Conservation (phyloP, 1,284 basidiomycete genomes). For the Sanguinoderma infundibulare region DNA sequence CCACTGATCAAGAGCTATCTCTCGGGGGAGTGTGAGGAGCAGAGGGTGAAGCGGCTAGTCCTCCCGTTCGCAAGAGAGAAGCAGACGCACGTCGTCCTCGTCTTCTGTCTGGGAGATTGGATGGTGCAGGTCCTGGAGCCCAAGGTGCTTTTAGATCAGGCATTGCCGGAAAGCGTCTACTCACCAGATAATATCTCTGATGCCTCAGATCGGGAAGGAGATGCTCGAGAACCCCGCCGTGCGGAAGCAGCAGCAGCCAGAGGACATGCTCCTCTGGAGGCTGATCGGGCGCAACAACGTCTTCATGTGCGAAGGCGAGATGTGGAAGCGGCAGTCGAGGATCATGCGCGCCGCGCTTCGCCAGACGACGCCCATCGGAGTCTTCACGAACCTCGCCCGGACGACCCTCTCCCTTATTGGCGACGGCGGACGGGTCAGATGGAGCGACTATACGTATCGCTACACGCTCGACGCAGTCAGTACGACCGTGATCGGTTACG, state of each 20-base stretch:
- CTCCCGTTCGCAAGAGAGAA: constrained; percentile 28
- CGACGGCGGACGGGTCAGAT: constrained; percentile 25
- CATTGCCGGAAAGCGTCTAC: not conserved
- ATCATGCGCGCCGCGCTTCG: constrained; percentile 34
- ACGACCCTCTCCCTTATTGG: constrained; percentile 32
- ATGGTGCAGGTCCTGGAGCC: constrained; percentile 31
- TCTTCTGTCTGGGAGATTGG: constrained; percentile 31
- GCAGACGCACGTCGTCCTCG: constrained; percentile 25
- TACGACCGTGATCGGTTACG: constrained; percentile 38
- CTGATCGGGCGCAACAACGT: constrained; percentile 36
- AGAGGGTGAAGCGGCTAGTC: constrained; percentile 26
- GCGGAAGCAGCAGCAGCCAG: constrained; percentile 35
- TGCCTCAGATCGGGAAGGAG: constrained; percentile 13
- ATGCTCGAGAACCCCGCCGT: constrained; percentile 20
- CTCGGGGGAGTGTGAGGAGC: constrained; percentile 27
- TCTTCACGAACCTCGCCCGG: constrained; percentile 30
- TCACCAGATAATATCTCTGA: not conserved
- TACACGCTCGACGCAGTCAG: constrained; percentile 38
- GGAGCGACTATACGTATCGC: constrained; percentile 34
- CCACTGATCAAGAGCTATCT: constrained; percentile 28
- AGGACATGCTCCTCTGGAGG: constrained; percentile 34
- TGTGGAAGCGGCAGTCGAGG: constrained; percentile 35
- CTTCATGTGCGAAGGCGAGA: constrained; percentile 35
- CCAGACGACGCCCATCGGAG: constrained; percentile 32
- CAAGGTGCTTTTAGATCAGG: constrained; percentile 15